phyloP scores from a whole-genome alignment of 768 basidiomycete genomes.

The Phanerodontia chrysosporium region DNA sequence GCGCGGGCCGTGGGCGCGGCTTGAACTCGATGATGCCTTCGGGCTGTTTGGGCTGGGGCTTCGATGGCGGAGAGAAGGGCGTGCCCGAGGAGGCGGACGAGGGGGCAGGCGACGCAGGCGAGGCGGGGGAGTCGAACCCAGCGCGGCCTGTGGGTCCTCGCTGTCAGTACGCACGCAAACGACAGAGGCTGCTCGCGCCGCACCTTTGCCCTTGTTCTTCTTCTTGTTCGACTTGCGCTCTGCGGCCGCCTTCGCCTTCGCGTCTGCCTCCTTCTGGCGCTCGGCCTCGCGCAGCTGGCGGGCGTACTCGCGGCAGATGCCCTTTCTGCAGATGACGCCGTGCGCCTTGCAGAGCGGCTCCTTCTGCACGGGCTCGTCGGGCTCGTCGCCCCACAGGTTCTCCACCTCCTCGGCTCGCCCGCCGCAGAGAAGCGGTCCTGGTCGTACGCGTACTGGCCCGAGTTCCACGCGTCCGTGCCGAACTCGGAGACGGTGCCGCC shows the following conservation, averaged over 20 bases:
- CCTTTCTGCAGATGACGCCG: conserved; percentile 4
- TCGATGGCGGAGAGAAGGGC: too few relatives aligned
- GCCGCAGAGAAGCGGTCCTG: not conserved
- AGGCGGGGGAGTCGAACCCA: not conserved
- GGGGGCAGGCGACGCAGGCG: not conserved
- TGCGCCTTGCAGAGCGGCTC: not conserved
- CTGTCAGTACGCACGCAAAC: not conserved
- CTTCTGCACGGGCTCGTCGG: not conserved
- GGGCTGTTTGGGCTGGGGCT: too few relatives aligned
- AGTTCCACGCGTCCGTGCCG: not conserved
- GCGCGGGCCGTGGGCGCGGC: not conserved
- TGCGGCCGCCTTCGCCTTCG: too few relatives aligned
- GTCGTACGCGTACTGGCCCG: not conserved
- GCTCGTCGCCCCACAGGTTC: conserved; percentile 6
- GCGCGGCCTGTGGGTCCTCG: not conserved
- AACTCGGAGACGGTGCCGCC: not conserved
- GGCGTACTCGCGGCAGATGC: conserved; percentile 9
- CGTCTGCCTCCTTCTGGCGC: not conserved
- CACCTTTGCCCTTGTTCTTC: not conserved
- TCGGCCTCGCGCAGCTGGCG: not conserved
- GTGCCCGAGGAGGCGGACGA: too few relatives aligned
- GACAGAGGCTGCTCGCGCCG: too few relatives aligned
- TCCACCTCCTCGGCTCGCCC: not conserved
- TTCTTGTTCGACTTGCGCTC: too few relatives aligned
- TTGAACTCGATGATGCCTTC: too few relatives aligned